A percentile compares a stretch with the other conserved stretches of the same genome.
Conservation (phyloP, 2,329 filamentous ascomycete genomes). For the Rhexocercosporidium sp. region DNA sequence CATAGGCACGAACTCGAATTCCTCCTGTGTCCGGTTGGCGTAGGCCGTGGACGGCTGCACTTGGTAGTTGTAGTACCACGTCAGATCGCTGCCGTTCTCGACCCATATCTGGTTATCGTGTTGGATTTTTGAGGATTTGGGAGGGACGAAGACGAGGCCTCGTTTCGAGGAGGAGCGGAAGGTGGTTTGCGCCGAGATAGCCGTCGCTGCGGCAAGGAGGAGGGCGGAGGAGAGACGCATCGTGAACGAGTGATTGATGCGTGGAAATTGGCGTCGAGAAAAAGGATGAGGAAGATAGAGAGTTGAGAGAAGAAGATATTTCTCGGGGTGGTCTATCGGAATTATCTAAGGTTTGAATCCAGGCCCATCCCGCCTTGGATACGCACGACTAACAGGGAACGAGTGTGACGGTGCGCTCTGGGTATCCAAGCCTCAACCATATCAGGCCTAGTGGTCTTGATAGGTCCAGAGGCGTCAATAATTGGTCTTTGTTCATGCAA, state of each 20-base stretch:
- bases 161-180: conserved; percentile 60
- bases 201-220: conserved; percentile 19
- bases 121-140: conserved; percentile 52
- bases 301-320: neutral
- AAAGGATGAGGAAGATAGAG: neutral
- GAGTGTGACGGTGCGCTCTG: neutral
- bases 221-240: conserved; percentile 22
- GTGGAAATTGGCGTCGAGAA: neutral
- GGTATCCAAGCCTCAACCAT: neutral
- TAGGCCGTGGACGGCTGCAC: conserved; percentile 59
- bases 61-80: conserved; percentile 87
- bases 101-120: conserved; percentile 72
- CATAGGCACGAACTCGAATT: conserved; percentile 81
- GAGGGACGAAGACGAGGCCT: conserved; percentile 70
- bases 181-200: conserved; percentile 19
- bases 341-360: neutral
- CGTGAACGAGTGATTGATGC: conserved; percentile 5
- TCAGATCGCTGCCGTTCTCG: conserved; percentile 60
- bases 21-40: conserved; percentile 52
- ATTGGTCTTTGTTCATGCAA: conserved; percentile 1
- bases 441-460: conserved; percentile 6
- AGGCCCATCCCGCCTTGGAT: neutral
- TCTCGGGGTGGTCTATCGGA: neutral
- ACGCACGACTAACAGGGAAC: conserved; percentile 3
- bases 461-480: neutral